Base-by-base conservation (phyloP, 2,329 filamentous ascomycete species). In the Fusarium neocosmosporiellum region DNA sequence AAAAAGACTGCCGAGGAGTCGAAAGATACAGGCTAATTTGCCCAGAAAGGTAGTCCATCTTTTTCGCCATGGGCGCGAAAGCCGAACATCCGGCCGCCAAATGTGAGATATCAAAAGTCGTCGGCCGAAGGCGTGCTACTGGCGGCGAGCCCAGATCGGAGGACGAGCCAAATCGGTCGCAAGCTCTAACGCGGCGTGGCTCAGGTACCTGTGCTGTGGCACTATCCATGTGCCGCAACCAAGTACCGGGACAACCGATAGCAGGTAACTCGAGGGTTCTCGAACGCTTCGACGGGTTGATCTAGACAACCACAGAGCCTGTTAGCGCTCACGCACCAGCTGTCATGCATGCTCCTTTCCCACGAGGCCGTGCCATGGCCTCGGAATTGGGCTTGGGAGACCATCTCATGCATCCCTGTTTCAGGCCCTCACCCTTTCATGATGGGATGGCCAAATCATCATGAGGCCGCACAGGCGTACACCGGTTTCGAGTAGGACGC, bases 381-480 rank as follows among this genome's bases (percentile, higher is more conserved):
- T 71, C 60, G 65, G 71, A 57, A 69, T 55, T 58, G 34, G 50
- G 33, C 33, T 20, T 34, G 41, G 59, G n/a, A 33, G 53, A 29
- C 46, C 29, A 59, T 43, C 31, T 33, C 63, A 43, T 63, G 39
- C 57, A 74, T 73, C 64, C 71, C 71, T 73, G 71, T 73, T 73
- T 74, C 71, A 74, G 67, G 64, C 61, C 58, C 24, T 55, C 58
- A 59, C 48, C 71, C 70, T 71, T 72, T 73, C 58, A 73, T 71
- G 63, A 65, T 60, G 41, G 50, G 5, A 9, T 68, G 20, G 41
- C 22, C 57, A 36, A 46, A 71, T 67, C 65, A 36, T 53, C 59
- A 70, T 53, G 50, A 53, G 48, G 24, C 48, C 37, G 54, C 59
- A 64, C 50, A 50, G 13, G 46, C 31, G 10, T 31, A 22, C 37